A percentile compares a stretch with the other conserved stretches of the same genome.
Conservation (phyloP, 768 basidiomycete genomes). For the Boletus sensibilis region DNA sequence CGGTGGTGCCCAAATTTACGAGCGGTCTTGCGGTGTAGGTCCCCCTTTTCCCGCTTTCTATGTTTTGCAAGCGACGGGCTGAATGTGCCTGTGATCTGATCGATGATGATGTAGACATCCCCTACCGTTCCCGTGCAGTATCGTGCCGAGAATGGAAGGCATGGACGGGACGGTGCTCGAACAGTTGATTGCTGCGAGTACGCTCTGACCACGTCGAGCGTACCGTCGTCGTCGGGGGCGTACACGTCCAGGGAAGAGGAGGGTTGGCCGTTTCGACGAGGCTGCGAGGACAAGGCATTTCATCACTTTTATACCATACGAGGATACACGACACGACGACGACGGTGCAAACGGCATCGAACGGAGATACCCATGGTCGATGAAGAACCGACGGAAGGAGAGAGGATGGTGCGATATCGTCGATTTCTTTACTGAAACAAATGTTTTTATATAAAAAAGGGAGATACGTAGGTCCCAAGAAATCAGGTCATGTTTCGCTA, state of each 20-base stretch:
- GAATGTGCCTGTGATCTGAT: neutral
- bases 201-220: neutral
- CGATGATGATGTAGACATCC: neutral
- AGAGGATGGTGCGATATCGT: neutral
- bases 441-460: neutral
- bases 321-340: neutral
- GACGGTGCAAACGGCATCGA: neutral
- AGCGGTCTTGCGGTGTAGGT: slow-evolving; percentile 14
- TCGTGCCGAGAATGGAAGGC: slow-evolving; percentile 7
- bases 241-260: no score
- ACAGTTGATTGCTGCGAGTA: neutral
- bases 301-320: neutral
- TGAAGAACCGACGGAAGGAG: neutral
- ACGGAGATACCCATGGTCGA: no score
- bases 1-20: slow-evolving; percentile 13
- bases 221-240: neutral
- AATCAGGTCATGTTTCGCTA: neutral
- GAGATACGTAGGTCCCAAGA: no score
- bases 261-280: neutral
- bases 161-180: slow-evolving; percentile 5
- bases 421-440: neutral
- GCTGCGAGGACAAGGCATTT: neutral
- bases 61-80: neutral
- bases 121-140: slow-evolving; percentile 10
- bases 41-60: neutral